These are phyloP conservation scores for Meyerozyma carpophila DNA, from an alignment of 1,139 yeast genomes.

Conservation along the genomic window DNA sequence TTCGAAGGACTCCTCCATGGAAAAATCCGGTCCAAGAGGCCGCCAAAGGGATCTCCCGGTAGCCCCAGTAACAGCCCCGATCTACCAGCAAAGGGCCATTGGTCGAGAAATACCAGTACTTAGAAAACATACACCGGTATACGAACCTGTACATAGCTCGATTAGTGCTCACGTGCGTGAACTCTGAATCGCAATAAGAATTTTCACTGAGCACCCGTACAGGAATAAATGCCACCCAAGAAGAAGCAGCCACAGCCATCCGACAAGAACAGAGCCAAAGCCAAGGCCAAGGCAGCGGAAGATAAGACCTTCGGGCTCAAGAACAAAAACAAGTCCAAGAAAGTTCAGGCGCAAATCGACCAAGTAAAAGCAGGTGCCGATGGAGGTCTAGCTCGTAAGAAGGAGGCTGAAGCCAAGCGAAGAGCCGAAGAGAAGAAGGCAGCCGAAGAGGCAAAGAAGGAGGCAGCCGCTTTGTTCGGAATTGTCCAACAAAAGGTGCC, in stretches of 20 bases:
- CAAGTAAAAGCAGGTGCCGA: constrained; percentile 66
- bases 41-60: not conserved
- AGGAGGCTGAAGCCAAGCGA: constrained; percentile 70
- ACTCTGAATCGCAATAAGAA: not conserved
- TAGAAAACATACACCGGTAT: not conserved
- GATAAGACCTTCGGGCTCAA: constrained; percentile 95
- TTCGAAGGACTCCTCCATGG: constrained; percentile 1
- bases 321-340: constrained; percentile 88
- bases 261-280: constrained; percentile 59
- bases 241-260: constrained; percentile 56
- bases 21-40: not conserved
- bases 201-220: not conserved
- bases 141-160: not conserved
- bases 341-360: constrained; percentile 78
- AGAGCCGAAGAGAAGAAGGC: constrained; percentile 86
- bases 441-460: constrained; percentile 82
- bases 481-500: constrained; percentile 82
- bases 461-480: constrained; percentile 75
- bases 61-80: not conserved
- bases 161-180: not conserved
- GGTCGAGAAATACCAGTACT: not conserved
- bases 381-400: constrained; percentile 62
- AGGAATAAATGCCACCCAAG: constrained; percentile 50
- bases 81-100: not conserved
- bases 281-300: constrained; percentile 64